These are phyloP conservation scores for Torrubiella hemipterigena DNA, from an alignment of 2,329 filamentous ascomycete species.

Conservation along the genomic window DNA sequence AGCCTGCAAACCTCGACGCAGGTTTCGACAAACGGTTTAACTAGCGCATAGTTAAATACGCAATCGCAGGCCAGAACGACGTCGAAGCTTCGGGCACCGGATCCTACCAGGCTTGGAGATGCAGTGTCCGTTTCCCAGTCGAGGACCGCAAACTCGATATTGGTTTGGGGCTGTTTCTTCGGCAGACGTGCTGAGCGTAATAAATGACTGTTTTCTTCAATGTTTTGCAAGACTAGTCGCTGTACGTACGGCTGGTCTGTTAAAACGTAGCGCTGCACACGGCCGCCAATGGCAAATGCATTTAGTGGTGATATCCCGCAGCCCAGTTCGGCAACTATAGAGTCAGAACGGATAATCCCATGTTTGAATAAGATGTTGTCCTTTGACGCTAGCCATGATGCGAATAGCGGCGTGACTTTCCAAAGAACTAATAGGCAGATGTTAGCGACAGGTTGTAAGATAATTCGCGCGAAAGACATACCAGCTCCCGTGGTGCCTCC, in stretches of 20 bases:
- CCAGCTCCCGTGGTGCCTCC: slow-evolving; percentile 45
- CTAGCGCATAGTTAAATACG: slow-evolving; percentile 83
- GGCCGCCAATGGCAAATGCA: slow-evolving; percentile 53
- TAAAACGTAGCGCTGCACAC: slow-evolving; percentile 55
- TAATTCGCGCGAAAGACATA: slow-evolving; percentile 19
- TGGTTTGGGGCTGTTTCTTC: slow-evolving; percentile 10
- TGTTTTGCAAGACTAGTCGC: slow-evolving; percentile 63
- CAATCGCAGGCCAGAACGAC: slow-evolving; percentile 80
- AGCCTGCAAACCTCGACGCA: slow-evolving; percentile 64
- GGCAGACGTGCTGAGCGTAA: slow-evolving; percentile 6
- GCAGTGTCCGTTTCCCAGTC: slow-evolving; percentile 73
- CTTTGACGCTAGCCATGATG: slow-evolving; percentile 60
- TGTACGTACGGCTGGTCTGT: slow-evolving; percentile 85
- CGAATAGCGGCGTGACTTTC: slow-evolving; percentile 78
- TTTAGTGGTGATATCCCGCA: slow-evolving; percentile 78
- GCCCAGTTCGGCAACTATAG: slow-evolving; percentile 69
- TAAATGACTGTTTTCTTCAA: slow-evolving; percentile 44
- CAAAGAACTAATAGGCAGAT: slow-evolving; percentile 54
- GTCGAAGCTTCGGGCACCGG: slow-evolving; percentile 44
- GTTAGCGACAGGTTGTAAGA: too few species aligned
- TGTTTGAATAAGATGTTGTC: slow-evolving; percentile 48
- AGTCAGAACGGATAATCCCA: slow-evolving; percentile 35
- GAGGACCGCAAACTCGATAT: slow-evolving; percentile 47
- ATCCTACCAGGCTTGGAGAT: slow-evolving; percentile 26
- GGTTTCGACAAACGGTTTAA: slow-evolving; percentile 70